phyloP scores from a whole-genome alignment of 2,329 filamentous ascomycete genomes.

The Penicillium sp. region DNA sequence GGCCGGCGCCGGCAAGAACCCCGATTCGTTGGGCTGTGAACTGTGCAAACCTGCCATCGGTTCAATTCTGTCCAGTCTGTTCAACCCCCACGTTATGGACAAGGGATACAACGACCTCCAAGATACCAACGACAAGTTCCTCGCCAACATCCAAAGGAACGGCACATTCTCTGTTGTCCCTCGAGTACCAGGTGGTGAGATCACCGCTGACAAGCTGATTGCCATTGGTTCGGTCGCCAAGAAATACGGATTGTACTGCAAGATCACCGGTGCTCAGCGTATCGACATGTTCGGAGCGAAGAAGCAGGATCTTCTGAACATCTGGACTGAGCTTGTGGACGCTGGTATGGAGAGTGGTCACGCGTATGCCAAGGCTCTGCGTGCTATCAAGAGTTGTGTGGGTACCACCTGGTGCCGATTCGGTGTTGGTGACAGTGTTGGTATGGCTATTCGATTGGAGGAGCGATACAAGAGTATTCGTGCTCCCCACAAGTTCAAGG shows the following conservation, averaged over 20 bases:
- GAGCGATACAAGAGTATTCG: constrained; percentile 91
- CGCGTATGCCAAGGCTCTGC: constrained; percentile 85
- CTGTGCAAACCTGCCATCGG: constrained; percentile 82
- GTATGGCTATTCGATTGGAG: constrained; percentile 85
- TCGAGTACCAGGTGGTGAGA: constrained; percentile 81
- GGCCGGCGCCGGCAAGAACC: constrained; percentile 74
- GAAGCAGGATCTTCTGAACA: constrained; percentile 82
- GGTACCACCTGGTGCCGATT: constrained; percentile 91
- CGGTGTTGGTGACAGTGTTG: constrained; percentile 87
- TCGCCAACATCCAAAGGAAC: constrained; percentile 90
- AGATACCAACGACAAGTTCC: constrained; percentile 87
- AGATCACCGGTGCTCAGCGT: constrained; percentile 89
- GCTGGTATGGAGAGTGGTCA: constrained; percentile 91
- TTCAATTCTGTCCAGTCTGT: constrained; percentile 80
- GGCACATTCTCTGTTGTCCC: constrained; percentile 90
- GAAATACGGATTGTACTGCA: constrained; percentile 84
- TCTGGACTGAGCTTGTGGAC: constrained; percentile 80
- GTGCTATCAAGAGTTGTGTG: constrained; percentile 91
- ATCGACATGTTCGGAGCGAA: constrained; percentile 93
- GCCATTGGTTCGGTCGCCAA: constrained; percentile 83
- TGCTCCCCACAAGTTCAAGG: constrained; percentile 89
- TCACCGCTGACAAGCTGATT: constrained; percentile 84
- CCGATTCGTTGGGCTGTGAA: constrained; percentile 79
- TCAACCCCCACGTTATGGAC: constrained; percentile 83
- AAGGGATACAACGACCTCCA: constrained; percentile 74